Evolutionary conservation across 2,329 filamentous ascomycete species (phyloP).

Genomic region (Fusarium falciforme): DNA sequence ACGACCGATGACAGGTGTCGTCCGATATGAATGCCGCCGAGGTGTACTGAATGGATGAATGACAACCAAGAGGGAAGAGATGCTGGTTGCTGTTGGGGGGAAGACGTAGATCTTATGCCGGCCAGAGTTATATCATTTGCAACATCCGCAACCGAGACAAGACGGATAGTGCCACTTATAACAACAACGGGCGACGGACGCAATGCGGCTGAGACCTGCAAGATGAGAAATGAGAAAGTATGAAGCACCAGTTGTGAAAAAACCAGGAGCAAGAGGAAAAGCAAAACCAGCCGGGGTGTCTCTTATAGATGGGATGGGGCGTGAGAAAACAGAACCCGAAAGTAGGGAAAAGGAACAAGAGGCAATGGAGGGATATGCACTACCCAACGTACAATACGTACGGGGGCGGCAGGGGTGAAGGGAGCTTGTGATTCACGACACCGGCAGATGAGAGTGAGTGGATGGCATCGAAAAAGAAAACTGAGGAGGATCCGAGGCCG

Average conservation of each 20-base stretch:
- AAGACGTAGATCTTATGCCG: neutral
- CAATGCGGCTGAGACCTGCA: slow-evolving; percentile 27
- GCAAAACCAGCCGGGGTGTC: slow-evolving; percentile 32
- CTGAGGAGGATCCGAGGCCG: slow-evolving; percentile 13
- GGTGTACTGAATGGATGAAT: neutral
- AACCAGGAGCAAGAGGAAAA: slow-evolving; percentile 28
- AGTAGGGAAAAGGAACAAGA: slow-evolving; percentile 17
- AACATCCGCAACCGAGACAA: slow-evolving; percentile 2
- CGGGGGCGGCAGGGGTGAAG: slow-evolving; percentile 27
- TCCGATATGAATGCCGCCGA: neutral
- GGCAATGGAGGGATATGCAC: slow-evolving; percentile 27
- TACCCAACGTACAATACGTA: slow-evolving; percentile 1
- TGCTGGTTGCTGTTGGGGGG: slow-evolving; percentile 3
- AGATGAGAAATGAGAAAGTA: slow-evolving; percentile 33
- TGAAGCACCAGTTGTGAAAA: slow-evolving; percentile 9
- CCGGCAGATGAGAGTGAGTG: slow-evolving; percentile 30
- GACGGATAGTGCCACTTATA: slow-evolving; percentile 23
- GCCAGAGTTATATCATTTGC: slow-evolving; percentile 16
- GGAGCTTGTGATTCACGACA: slow-evolving; percentile 33
- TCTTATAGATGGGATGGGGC: slow-evolving; percentile 22
- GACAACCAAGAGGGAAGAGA: neutral
- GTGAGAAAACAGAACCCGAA: slow-evolving; percentile 11
- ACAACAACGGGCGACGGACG: slow-evolving; percentile 7
- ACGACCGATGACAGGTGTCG: slow-evolving; percentile 4
- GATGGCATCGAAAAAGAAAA: slow-evolving; percentile 16